Conservation (phyloP, 108 stramenopile species). For the Skeletonema grethae region DNA sequence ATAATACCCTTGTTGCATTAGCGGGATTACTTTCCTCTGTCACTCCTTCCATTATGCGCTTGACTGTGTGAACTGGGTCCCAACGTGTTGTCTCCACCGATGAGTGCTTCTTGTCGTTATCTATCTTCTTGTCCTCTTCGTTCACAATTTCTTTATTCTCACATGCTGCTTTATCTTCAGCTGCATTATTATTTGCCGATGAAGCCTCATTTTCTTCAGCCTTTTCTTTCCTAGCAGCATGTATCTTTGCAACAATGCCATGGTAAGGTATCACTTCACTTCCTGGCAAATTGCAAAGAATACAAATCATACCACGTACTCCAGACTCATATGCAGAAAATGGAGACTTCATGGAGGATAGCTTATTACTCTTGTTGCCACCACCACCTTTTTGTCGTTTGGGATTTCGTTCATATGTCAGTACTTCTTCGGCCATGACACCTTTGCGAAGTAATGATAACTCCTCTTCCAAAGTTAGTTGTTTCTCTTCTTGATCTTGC, state of each 20-base stretch:
- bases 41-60: constrained; percentile 51
- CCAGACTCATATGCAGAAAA: constrained; percentile 69
- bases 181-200: neutral
- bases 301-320: constrained; percentile 67
- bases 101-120: neutral
- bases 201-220: neutral
- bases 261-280: constrained; percentile 56
- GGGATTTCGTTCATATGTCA: constrained; percentile 25
- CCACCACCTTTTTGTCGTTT: constrained; percentile 20
- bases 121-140: constrained; percentile 8
- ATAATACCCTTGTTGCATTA: constrained; percentile 4
- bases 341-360: constrained; percentile 41
- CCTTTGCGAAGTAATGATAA: constrained; percentile 60
- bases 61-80: constrained; percentile 75
- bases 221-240: constrained; percentile 4
- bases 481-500: constrained; percentile 8
- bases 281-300: constrained; percentile 54
- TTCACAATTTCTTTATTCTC: constrained; percentile 2
- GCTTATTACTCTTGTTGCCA: neutral
- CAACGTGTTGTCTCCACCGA: constrained; percentile 23
- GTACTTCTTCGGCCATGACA: constrained; percentile 44
- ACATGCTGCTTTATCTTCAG: constrained; percentile 8
- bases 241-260: constrained; percentile 24
- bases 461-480: constrained; percentile 78
- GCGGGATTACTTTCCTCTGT: neutral